Base-by-base conservation (phyloP, 345 rosid species). In the Toxicodendron radicans region DNA sequence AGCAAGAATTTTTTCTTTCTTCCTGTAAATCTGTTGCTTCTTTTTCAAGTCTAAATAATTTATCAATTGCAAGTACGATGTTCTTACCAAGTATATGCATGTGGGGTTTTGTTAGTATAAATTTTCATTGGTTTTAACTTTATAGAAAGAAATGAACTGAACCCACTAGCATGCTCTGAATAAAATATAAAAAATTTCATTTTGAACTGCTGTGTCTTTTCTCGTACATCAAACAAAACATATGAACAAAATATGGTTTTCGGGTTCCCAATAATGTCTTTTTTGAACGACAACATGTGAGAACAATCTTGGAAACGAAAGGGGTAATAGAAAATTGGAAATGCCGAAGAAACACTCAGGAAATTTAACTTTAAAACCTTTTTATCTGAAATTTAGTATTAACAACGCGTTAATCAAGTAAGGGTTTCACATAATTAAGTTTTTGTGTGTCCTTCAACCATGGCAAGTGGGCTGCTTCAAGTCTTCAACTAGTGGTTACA, bases 41-140 rank as follows among this genome's bases (percentile, higher is more conserved):
- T 23, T 57, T 35, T 69, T 10, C 21, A 56, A 64, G 61, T 70
- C 45, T 24, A 6, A 3, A 24, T 66, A 20, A 7, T 48, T 54
- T 59, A 64, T 51, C 20, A 32, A 54, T 23, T 33, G 24, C 8
- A 57, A 38, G 64, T 73, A 69, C 64, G 32, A 79, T 46, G 74
- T 68, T 68, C 12, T 62, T 27, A 33, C 76, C 60, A 69, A 72
- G 24, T 62, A 75, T 60, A 6, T 33, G 51, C 76, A 76, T 72
- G 64, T 71, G 66, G 73, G 38, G 1, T 54, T 72, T 59, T 53
- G 1, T 54, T 61, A 46, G 4, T 52, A 5, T 14, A 27, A 68
- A 68, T 12, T 51, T 49, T 3, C n/a, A 4, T 41, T 10, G n/a
- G 30, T 27, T n/a, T 33, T 12, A 13, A 30, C 27, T 27, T 62